phyloP scores from a whole-genome alignment of 2,329 filamentous ascomycete species.

The Hymenoscyphus albidus region DNA sequence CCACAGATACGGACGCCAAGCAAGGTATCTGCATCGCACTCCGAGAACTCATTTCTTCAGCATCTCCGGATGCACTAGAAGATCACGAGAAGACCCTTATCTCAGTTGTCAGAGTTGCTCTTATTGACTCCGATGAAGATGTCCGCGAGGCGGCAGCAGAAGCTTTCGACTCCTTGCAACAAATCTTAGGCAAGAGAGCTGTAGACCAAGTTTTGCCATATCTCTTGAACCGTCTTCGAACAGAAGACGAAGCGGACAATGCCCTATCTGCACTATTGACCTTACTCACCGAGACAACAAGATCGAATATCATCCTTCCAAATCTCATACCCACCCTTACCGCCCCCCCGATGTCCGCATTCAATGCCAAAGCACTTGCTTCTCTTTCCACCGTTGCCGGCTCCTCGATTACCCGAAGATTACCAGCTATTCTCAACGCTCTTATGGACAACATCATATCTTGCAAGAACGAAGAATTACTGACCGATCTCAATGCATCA shows the following conservation, averaged over 20 bases:
- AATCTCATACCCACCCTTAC: conserved; percentile 93
- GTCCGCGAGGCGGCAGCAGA: conserved; percentile 95
- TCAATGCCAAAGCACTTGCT: conserved; percentile 91
- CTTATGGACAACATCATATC: conserved; percentile 89
- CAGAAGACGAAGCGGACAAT: conserved; percentile 83
- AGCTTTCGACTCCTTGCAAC: conserved; percentile 92
- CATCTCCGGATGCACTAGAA: conserved; percentile 82
- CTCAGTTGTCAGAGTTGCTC: conserved; percentile 84
- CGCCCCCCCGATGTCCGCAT: conserved; percentile 82
- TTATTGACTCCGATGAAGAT: conserved; percentile 84
- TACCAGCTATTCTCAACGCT: conserved; percentile 87
- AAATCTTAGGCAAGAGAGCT: conserved; percentile 87
- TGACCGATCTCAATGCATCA: conserved; percentile 68
- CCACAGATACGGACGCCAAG: conserved; percentile 86
- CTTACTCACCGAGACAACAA: conserved; percentile 84
- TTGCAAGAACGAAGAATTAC: conserved; percentile 69
- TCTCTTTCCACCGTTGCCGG: conserved; percentile 91
- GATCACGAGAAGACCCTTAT: conserved; percentile 95
- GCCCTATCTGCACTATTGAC: conserved; percentile 90
- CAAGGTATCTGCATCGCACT: conserved; percentile 97
- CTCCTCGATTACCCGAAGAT: conserved; percentile 80
- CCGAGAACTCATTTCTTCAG: conserved; percentile 86
- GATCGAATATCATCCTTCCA: conserved; percentile 93
- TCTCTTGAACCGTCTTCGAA: conserved; percentile 83
- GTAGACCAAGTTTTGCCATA: conserved; percentile 94